These are phyloP conservation scores for Geum urbanum DNA, from an alignment of 306 rosid species.

Conservation along the genomic window DNA sequence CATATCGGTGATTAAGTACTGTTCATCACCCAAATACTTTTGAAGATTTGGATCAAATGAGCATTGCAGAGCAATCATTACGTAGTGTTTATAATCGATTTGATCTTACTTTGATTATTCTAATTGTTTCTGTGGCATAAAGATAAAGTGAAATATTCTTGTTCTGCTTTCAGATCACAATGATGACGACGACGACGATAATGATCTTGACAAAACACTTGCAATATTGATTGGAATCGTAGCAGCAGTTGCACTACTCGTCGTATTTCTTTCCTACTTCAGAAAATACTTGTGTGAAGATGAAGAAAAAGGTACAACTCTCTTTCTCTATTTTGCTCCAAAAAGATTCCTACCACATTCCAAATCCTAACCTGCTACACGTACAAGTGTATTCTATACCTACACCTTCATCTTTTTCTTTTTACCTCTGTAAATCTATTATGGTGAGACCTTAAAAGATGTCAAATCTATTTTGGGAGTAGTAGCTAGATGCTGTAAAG, in stretches of 20 bases:
- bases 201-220: conserved; percentile 62
- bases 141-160: conserved; percentile 10
- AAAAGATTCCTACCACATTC: background rate
- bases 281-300: conserved; percentile 34
- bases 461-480: too few species aligned
- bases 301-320: conserved; percentile 24
- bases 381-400: too few species aligned
- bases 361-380: too few species aligned
- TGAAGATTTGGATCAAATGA: conserved; percentile 5
- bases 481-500: too few species aligned
- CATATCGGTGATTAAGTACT: background rate
- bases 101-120: conserved; percentile 13
- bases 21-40: background rate
- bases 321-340: background rate
- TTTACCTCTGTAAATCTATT: too few species aligned
- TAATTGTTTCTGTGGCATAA: conserved; percentile 4
- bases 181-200: conserved; percentile 31
- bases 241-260: conserved; percentile 64
- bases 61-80: background rate
- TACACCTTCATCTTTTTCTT: too few species aligned
- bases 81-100: background rate
- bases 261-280: conserved; percentile 58
- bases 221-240: conserved; percentile 76
- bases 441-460: too few species aligned
- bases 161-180: conserved; percentile 6